phyloP scores from a whole-genome alignment of 148 eudicot species.

The Chenopodium quinoa region DNA sequence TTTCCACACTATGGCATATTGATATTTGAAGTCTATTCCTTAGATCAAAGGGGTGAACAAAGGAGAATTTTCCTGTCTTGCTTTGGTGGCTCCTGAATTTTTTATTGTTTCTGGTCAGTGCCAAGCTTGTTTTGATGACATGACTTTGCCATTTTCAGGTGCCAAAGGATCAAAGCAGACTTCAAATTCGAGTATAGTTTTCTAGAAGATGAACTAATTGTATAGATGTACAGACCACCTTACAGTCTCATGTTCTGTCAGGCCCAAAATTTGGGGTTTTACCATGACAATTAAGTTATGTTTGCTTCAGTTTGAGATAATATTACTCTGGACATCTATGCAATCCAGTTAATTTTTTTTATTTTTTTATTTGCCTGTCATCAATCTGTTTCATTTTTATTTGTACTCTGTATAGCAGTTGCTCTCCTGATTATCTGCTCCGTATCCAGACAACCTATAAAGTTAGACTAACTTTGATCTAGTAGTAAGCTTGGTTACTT shows the following conservation, averaged over 20 bases:
- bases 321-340: not conserved
- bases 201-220: constrained; percentile 88
- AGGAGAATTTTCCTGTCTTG: not conserved
- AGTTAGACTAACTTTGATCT: no score
- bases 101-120: not conserved
- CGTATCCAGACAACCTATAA: not conserved
- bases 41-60: not conserved
- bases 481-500: not conserved
- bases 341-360: not conserved
- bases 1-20: not conserved
- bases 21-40: not conserved
- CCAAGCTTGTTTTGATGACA: not conserved
- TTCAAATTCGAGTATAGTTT: constrained; percentile 75
- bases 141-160: constrained; percentile 40
- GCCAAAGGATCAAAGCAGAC: constrained; percentile 78
- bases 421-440: not conserved
- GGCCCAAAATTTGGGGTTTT: not conserved
- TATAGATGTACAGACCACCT: constrained; percentile 40
- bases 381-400: not conserved
- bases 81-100: not conserved
- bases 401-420: not conserved
- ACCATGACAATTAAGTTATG: not conserved
- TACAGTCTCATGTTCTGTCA: not conserved
- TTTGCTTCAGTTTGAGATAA: not conserved
- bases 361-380: no score